phyloP scores from a whole-genome alignment of 2,329 filamentous ascomycete species.

The Sphaerulina vaccinii region DNA sequence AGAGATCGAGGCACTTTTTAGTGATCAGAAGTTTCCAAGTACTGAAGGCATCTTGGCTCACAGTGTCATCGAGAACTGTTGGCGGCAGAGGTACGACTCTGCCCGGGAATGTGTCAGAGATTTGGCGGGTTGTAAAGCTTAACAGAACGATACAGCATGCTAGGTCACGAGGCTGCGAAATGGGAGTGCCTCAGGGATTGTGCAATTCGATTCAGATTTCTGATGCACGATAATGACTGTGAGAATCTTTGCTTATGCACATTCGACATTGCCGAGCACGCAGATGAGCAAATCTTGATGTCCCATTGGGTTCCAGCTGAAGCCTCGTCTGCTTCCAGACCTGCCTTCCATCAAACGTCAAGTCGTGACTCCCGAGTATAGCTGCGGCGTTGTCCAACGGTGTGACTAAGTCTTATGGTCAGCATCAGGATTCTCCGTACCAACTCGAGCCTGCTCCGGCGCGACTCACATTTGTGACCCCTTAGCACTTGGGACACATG shows the following conservation, averaged over 20 bases:
- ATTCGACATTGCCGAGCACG: conserved; percentile 7
- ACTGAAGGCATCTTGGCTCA: conserved; percentile 16
- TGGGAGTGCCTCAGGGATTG: conserved; percentile 5
- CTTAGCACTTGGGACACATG: conserved; percentile 10
- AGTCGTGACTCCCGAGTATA: conserved; percentile 9
- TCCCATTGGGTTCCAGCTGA: not conserved
- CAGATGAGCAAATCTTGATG: conserved; percentile 3
- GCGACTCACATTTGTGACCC: conserved; percentile 11
- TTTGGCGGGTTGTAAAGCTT: conserved; percentile 7
- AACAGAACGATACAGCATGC: conserved; percentile 5
- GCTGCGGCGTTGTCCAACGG: conserved; percentile 3
- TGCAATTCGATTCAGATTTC: conserved; percentile 9
- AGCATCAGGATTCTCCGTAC: conserved; percentile 1
- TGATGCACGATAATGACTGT: conserved; percentile 10
- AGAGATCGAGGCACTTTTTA: conserved; percentile 18
- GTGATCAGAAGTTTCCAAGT: conserved; percentile 7
- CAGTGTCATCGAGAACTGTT: conserved; percentile 17
- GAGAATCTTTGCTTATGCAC: conserved; percentile 11
- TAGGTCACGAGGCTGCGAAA: conserved; percentile 8
- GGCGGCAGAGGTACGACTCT: conserved; percentile 12
- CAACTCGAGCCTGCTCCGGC: conserved; percentile 9
- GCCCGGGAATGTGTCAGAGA: conserved; percentile 12
- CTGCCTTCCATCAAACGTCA: conserved; percentile 7
- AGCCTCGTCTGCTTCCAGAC: not conserved
- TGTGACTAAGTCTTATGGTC: conserved; percentile 8